Base-by-base conservation (phyloP, 306 rosid species). In the Casuarina glauca region DNA sequence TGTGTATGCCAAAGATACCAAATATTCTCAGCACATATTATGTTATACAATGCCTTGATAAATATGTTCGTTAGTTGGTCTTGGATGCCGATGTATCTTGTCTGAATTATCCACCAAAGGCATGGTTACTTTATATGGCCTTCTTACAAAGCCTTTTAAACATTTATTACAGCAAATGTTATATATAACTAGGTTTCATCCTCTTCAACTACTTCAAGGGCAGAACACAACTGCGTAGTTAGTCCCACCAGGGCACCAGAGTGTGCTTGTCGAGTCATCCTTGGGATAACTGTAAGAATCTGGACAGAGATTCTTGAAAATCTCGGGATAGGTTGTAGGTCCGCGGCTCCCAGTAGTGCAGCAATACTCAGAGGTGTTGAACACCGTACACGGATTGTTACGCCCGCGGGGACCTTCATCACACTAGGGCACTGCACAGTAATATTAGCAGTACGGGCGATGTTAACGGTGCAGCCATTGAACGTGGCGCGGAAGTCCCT, bases 391-490 rank as follows among this genome's bases (percentile, higher is more conserved):
- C 0, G 93, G 86, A 45, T 81, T 84, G 49, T 87, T 78, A 36
- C 97, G 91, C 0, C 98, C 97, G 2, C 89, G 91, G 0, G 66
- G 35, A 79, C 82, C 45, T 78, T 84, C 60, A 93, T 26, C 58
- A 74, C 48, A 1, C 6, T 16, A 0, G 94, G 97, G n/a, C 96
- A 93, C 58, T 91, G 88, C 1, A 76, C 83, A 15, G 54, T 87
- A 43, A 93, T 87, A 41, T 88, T 82, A 0, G 79, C 90, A 2
- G 70, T 79, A 71, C 96, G 87, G 12, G 41, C 50, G 1, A 83
- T 79, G 44, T 78, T 71, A 0, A 76, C 84, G 50, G 76, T 72
- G 77, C 90, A 84, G 7, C 69, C 80, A 2, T 48, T 68, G 2
- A 79, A 72, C 0, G 85, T 79, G 0, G 93, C 89, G 1, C 50